These are phyloP conservation scores for Fusarium sp. DNA, from an alignment of 2,329 filamentous ascomycete genomes.

Conservation along the genomic window DNA sequence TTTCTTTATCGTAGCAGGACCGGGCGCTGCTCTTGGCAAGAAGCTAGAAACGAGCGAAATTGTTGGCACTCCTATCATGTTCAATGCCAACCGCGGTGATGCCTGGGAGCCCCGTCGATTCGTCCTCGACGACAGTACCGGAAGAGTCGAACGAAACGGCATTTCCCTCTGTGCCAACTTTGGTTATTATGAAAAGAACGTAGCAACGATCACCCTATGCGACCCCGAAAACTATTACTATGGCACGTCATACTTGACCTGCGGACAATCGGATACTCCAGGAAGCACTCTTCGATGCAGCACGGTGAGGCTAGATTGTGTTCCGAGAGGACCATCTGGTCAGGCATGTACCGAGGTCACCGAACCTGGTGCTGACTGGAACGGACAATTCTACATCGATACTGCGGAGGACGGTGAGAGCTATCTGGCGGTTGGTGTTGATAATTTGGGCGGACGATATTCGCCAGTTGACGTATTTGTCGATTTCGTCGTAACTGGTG, in stretches of 20 bases:
- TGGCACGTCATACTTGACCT: neutral
- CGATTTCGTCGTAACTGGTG: neutral
- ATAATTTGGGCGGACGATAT: neutral
- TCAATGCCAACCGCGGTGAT: neutral
- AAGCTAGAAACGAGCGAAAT: neutral
- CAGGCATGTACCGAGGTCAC: neutral
- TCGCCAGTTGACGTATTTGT: neutral
- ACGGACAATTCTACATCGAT: neutral
- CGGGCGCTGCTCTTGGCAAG: neutral
- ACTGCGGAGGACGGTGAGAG: neutral
- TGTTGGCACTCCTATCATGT: neutral
- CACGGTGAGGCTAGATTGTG: neutral
- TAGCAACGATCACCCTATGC: neutral
- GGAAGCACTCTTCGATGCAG: neutral
- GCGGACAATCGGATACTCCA: neutral
- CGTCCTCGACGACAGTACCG: neutral
- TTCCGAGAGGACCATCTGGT: neutral
- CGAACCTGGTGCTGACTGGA: neutral
- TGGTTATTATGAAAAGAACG: neutral
- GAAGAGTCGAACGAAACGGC: neutral
- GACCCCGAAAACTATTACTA: neutral
- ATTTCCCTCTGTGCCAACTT: neutral
- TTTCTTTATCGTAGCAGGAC: neutral
- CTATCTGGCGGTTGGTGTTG: neutral
- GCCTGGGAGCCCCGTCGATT: neutral